Evolutionary conservation across 208 protist genomes (phyloP).

Genomic region (Leishmania martiniquensis): DNA sequence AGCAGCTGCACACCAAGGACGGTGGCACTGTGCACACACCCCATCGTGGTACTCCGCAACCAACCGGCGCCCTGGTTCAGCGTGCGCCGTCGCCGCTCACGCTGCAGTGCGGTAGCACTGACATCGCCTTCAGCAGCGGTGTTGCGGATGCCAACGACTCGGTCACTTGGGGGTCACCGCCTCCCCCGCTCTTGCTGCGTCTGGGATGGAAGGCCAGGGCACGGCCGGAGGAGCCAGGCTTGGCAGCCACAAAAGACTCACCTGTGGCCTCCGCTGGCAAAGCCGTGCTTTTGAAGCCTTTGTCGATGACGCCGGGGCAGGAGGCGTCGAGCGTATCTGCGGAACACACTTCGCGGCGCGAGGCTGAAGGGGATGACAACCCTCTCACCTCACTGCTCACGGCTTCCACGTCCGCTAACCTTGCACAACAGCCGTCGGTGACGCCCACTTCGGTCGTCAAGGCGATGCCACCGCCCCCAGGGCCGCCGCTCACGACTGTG

Average conservation of each 20-base stretch:
- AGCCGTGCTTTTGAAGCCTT: background rate
- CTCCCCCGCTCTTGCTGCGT: background rate
- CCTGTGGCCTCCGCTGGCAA: background rate
- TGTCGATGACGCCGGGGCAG: background rate
- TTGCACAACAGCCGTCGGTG: background rate
- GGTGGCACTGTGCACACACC: background rate
- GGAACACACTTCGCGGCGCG: background rate
- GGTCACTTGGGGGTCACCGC: background rate
- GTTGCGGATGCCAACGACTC: background rate
- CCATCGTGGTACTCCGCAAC: background rate
- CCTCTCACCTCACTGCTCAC: background rate
- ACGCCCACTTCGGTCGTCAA: background rate
- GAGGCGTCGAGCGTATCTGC: background rate
- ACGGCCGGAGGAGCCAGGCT: too few species aligned
- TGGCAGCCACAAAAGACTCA: background rate
- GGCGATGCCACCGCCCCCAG: background rate
- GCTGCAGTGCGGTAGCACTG: background rate
- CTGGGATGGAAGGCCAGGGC: background rate
- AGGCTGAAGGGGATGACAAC: background rate
- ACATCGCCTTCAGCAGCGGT: background rate
- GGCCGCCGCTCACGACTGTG: background rate
- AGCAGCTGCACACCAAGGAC: background rate
- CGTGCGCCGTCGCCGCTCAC: background rate
- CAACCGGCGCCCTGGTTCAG: background rate
- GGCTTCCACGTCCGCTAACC: background rate